A percentile compares a stretch with the other conserved stretches of the same genome.
Evolutionary conservation across 805 yeast genomes (phyloP).

Genomic region (Myxozyma neotropica): DNA sequence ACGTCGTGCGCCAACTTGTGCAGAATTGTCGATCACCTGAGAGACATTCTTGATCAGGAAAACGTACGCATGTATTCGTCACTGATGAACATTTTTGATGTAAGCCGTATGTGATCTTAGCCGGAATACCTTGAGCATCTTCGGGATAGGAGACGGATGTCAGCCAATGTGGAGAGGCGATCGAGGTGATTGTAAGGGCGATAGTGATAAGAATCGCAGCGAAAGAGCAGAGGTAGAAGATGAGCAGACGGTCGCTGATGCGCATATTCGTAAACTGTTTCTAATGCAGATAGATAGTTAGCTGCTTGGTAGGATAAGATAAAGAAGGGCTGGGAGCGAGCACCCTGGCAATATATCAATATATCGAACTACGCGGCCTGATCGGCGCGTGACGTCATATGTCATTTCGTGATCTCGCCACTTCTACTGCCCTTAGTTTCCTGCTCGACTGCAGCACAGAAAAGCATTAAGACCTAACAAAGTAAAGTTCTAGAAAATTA

Average conservation of each 20-base stretch:
- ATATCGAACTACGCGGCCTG: no score
- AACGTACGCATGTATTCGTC: constrained; percentile 19
- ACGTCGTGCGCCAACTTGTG: constrained; percentile 27
- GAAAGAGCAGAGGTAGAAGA: constrained; percentile 22
- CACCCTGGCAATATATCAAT: no score
- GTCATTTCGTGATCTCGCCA: background rate
- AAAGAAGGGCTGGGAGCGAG: no score
- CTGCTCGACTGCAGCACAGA: no score
- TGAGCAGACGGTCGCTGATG: constrained; percentile 15
- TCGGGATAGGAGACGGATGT: constrained; percentile 18
- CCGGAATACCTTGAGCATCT: constrained; percentile 15
- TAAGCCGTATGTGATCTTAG: constrained; percentile 22
- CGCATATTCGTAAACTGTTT: constrained; percentile 12
- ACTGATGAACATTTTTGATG: constrained; percentile 28
- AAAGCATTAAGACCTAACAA: no score
- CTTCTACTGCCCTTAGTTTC: background rate
- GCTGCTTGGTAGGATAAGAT: no score
- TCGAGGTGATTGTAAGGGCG: constrained; percentile 21
- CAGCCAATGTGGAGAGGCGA: constrained; percentile 29
- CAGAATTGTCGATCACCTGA: constrained; percentile 29
- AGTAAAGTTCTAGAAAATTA: no score
- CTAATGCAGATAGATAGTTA: no score
- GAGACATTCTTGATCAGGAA: constrained; percentile 21
- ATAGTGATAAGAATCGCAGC: constrained; percentile 8
- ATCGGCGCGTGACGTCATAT: constrained; percentile 12